Evolutionary conservation across 495 filamentous ascomycete species (phyloP).

Genomic region (Talaromyces adpressus): DNA sequence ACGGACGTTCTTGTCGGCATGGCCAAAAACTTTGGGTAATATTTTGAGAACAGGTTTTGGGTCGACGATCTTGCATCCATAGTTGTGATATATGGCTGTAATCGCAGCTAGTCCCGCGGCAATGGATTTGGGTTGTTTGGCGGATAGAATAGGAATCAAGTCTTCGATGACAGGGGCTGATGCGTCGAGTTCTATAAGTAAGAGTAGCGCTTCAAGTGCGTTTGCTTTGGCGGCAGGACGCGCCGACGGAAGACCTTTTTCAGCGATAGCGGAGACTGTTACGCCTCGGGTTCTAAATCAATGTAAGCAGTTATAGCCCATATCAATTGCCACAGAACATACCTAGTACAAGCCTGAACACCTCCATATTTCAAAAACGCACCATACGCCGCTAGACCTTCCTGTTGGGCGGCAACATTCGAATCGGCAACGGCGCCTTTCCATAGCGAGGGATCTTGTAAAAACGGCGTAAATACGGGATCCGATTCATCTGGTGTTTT

Average conservation of each 20-base stretch:
- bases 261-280: slow-evolving; percentile 70
- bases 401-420: slow-evolving; percentile 94
- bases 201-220: slow-evolving; percentile 75
- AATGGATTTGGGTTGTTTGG: slow-evolving; percentile 92
- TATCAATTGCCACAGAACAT: slow-evolving; percentile 13
- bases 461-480: slow-evolving; percentile 76
- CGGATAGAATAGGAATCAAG: slow-evolving; percentile 72
- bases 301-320: slow-evolving; percentile 9
- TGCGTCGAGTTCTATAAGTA: slow-evolving; percentile 87
- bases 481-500: slow-evolving; percentile 80
- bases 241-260: slow-evolving; percentile 86
- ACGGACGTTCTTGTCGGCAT: slow-evolving; percentile 97
- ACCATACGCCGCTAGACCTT: slow-evolving; percentile 80
- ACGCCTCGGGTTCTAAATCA: slow-evolving; percentile 58
- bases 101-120: slow-evolving; percentile 76
- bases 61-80: slow-evolving; percentile 92
- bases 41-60: slow-evolving; percentile 91
- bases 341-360: slow-evolving; percentile 67
- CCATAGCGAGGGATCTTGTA: slow-evolving; percentile 80
- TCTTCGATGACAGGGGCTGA: slow-evolving; percentile 85
- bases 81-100: slow-evolving; percentile 80
- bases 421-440: slow-evolving; percentile 91
- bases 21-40: slow-evolving; percentile 85
- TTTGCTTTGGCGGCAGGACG: slow-evolving; percentile 82
- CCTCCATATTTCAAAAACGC: slow-evolving; percentile 87